phyloP scores from a whole-genome alignment of 495 filamentous ascomycete genomes.

The Aspergillus funiculosus region DNA sequence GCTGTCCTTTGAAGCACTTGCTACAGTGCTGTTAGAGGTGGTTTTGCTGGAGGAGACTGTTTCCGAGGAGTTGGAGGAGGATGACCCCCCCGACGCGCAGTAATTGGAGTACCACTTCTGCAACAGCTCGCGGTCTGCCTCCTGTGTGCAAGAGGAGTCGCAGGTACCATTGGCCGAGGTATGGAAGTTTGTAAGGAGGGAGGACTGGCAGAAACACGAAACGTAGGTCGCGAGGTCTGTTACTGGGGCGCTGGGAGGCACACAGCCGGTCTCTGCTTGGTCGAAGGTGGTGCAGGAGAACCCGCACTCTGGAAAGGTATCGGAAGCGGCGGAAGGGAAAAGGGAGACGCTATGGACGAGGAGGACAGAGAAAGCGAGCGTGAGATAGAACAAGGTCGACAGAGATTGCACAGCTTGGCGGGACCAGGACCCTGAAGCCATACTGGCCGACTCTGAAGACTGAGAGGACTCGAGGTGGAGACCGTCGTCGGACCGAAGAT shows the following conservation, averaged over 20 bases:
- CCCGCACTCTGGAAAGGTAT: slow-evolving; percentile 46
- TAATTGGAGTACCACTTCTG: slow-evolving; percentile 46
- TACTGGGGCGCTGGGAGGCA: slow-evolving; percentile 30
- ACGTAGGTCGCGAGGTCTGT: slow-evolving; percentile 36
- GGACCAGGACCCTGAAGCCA: slow-evolving; percentile 16
- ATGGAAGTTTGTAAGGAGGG: slow-evolving; percentile 36
- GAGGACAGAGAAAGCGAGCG: slow-evolving; percentile 18
- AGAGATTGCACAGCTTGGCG: slow-evolving; percentile 7
- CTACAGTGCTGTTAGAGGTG: slow-evolving; percentile 8
- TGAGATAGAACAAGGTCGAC: slow-evolving; percentile 9
- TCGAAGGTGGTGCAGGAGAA: slow-evolving; percentile 40
- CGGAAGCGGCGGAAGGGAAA: slow-evolving; percentile 32
- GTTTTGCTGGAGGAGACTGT: slow-evolving; percentile 2
- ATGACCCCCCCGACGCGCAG: slow-evolving; percentile 29
- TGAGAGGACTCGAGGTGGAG: slow-evolving; percentile 11
- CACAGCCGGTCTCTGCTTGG: slow-evolving; percentile 42
- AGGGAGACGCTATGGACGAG: slow-evolving; percentile 23
- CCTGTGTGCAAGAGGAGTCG: slow-evolving; percentile 30
- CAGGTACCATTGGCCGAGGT: slow-evolving; percentile 30
- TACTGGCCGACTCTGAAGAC: slow-evolving; percentile 6
- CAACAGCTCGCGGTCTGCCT: slow-evolving; percentile 35
- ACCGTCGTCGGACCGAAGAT: too few relatives aligned
- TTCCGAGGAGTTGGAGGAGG: slow-evolving; percentile 7
- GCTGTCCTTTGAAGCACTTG: background rate
- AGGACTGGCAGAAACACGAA: slow-evolving; percentile 52